Conservation (phyloP, 2,329 filamentous ascomycete genomes). For the Aspergillus tanneri region DNA sequence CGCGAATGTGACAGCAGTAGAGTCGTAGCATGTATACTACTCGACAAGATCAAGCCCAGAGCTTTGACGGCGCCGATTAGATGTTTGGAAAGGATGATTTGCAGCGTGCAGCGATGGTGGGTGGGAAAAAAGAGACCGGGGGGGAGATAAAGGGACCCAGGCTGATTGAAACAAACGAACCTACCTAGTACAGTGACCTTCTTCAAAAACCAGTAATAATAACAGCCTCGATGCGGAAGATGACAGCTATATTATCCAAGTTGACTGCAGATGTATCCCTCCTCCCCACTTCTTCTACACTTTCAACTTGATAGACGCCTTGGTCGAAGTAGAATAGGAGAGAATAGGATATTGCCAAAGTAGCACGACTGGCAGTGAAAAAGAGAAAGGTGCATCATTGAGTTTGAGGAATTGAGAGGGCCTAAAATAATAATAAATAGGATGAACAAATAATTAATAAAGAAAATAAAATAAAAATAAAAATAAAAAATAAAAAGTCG, state of each 20-base stretch:
- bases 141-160: conserved; percentile 8
- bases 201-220: background rate
- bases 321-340: too few species aligned
- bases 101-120: conserved; percentile 21
- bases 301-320: too few species aligned
- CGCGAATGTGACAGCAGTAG: conserved; percentile 24
- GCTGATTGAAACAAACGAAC: conserved; percentile 2
- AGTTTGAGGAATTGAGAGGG: background rate
- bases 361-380: conserved; percentile 4
- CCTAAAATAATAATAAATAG: background rate
- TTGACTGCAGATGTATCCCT: background rate
- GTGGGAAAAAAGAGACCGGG: conserved; percentile 14
- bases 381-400: background rate
- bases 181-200: conserved; percentile 1
- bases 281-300: background rate
- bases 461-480: background rate
- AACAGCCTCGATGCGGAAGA: background rate
- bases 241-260: background rate
- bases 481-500: background rate
- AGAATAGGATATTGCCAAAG: too few species aligned
- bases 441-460: background rate
- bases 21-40: conserved; percentile 16
- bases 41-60: conserved; percentile 14
- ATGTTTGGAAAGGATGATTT: conserved; percentile 23
- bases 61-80: conserved; percentile 14